Conservation (phyloP, 768 basidiomycete genomes). For the Mycena albidolilacea region DNA sequence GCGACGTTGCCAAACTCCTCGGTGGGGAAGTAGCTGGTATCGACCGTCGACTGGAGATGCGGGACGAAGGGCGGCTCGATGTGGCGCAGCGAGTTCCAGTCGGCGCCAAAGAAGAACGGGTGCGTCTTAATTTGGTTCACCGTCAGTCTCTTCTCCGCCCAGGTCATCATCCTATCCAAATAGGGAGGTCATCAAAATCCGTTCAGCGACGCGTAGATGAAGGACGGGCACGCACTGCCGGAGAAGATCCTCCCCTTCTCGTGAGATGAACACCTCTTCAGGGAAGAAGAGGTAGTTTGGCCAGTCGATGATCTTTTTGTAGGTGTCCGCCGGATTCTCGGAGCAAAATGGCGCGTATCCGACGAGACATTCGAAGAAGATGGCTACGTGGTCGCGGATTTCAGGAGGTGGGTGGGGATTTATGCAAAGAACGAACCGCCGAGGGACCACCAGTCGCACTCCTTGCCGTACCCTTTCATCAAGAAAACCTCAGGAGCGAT, state of each 20-base stretch:
- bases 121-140: slow-evolving; percentile 93
- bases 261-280: slow-evolving; percentile 93
- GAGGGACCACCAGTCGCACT: slow-evolving; percentile 99
- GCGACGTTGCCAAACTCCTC: slow-evolving; percentile 87
- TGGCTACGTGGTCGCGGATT: slow-evolving; percentile 61
- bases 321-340: slow-evolving; percentile 97
- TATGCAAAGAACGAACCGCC: slow-evolving; percentile 56
- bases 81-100: slow-evolving; percentile 92
- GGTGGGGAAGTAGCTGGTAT: slow-evolving; percentile 88
- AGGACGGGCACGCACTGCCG: slow-evolving; percentile 68
- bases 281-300: slow-evolving; percentile 92
- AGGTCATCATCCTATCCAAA: slow-evolving; percentile 82
- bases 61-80: slow-evolving; percentile 98
- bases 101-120: slow-evolving; percentile 95
- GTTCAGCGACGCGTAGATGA: neutral
- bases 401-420: neutral
- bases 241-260: slow-evolving; percentile 93
- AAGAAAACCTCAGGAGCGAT: slow-evolving; percentile 98
- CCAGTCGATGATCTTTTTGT: slow-evolving; percentile 99
- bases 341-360: slow-evolving; percentile 99
- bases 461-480: slow-evolving; percentile 97
- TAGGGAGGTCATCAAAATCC: slow-evolving; percentile 23
- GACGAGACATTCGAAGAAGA: slow-evolving; percentile 98
- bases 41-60: slow-evolving; percentile 75
- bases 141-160: slow-evolving; percentile 80